phyloP scores from a whole-genome alignment of 768 basidiomycete species.

The Cantharellus cinnabarinus region DNA sequence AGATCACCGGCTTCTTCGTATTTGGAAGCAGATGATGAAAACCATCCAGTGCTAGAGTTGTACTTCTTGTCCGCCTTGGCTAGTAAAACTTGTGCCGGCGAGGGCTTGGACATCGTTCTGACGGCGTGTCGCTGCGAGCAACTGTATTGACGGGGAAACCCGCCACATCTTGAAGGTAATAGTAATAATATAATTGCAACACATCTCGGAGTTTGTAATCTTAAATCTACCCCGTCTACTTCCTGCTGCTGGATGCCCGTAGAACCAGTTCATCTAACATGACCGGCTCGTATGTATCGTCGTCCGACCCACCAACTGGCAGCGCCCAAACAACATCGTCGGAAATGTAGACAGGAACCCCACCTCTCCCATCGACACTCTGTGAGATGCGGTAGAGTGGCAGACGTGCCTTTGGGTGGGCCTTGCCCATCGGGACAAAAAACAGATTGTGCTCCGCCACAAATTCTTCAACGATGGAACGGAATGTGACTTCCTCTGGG shows the following conservation, averaged over 20 bases:
- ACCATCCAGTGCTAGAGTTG: conserved; percentile 15
- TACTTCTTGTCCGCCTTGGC: conserved; percentile 8
- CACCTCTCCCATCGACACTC: conserved; percentile 65
- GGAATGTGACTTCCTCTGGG: conserved; percentile 67
- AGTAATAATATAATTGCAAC: too few species aligned
- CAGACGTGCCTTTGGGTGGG: conserved; percentile 71
- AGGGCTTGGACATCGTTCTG: conserved; percentile 3
- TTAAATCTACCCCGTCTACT: too few species aligned
- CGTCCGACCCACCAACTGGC: conserved; percentile 26
- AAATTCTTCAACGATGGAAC: conserved; percentile 78
- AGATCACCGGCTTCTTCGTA: conserved; percentile 23
- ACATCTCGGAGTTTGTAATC: too few species aligned
- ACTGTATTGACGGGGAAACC: too few species aligned
- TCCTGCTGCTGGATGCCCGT: conserved; percentile 11
- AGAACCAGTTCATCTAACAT: conserved; percentile 76
- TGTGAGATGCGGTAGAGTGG: conserved; percentile 70
- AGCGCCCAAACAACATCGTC: conserved; percentile 90
- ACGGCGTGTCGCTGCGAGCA: neutral
- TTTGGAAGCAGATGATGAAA: conserved; percentile 19
- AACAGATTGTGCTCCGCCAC: conserved; percentile 71
- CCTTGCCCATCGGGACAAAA: conserved; percentile 72
- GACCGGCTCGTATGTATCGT: conserved; percentile 53
- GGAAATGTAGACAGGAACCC: conserved; percentile 69
- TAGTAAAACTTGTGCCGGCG: conserved; percentile 5
- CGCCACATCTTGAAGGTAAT: too few species aligned